Base-by-base conservation (phyloP, 2,329 filamentous ascomycete genomes). In the Venturia aucupariae region DNA sequence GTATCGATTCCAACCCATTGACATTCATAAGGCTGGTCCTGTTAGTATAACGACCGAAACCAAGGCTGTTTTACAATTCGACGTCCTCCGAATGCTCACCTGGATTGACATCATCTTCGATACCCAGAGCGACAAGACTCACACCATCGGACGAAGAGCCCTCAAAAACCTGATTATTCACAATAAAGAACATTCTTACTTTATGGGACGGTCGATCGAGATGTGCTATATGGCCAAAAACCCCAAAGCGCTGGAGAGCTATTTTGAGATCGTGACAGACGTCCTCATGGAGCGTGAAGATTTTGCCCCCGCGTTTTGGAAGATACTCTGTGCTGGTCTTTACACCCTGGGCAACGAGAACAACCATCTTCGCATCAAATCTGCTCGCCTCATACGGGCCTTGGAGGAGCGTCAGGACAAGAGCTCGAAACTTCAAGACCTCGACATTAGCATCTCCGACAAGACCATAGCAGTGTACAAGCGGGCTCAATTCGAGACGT, bases 391-490 rank as follows among this genome's bases (percentile, higher is more conserved):
- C 39, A 80, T 99, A 15, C 85, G 92, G 48, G 86, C 86, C 0
- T 79, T 97, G 1, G 94, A 97, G 75, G 86, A 92, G 68, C 85
- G 90, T 30, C 90, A 94, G 68, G 85, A 88, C 68, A 89, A 90
- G 68, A 94, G 86, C 68, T 96, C 93, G 1, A 95, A 95, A 72
- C 86, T 99, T 7, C 91, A 96, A 72, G 94, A 99, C 73, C 95
- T 97, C 66, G 94, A 99, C 71, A 97, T 99, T 70, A 97, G 92
- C 73, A 94, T 99, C 65, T 95, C 93, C 0, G 95, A 99, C 77
- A 97, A 97, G 77, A 99, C 95, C 0, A 96, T 96, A 68, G 92
- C 93, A 0, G 93, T 99, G 2, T 99, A 97, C 77, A 99, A 99
- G 77, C 81, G 95, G 55, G 94, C 95, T 0, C 94, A 99, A 72